Percentiles rank a stretch among this genome's conserved stretches.
Conservation (phyloP, 106 monocot species). For the Allium fistulosum region DNA sequence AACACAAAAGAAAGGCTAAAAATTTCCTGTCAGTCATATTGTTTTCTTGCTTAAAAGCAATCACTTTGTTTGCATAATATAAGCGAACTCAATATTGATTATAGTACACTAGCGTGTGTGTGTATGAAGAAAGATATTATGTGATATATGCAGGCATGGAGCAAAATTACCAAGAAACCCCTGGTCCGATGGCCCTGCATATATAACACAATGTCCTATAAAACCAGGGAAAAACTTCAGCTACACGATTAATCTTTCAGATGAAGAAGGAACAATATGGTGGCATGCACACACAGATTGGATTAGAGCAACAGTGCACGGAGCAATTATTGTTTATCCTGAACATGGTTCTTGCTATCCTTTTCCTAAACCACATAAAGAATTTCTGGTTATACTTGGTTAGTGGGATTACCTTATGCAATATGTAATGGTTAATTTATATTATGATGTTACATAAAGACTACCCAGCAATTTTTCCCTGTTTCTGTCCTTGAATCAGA, state of each 20-base stretch:
- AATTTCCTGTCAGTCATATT: neutral
- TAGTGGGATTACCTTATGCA: neutral
- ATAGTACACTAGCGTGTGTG: too few species aligned
- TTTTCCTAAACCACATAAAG: neutral
- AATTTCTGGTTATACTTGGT: neutral
- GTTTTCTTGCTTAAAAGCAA: neutral
- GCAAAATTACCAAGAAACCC: neutral
- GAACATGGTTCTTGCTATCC: neutral
- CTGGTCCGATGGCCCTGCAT: neutral
- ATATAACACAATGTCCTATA: neutral
- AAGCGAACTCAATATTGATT: neutral
- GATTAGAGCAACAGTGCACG: neutral
- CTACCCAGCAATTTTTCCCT: neutral
- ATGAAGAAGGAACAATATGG: conserved; percentile 2
- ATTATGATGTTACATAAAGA: neutral
- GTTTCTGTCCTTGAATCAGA: neutral
- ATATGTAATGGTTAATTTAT: neutral
- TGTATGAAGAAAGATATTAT: too few species aligned
- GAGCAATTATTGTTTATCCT: neutral
- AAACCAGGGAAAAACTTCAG: neutral
- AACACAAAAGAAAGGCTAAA: neutral
- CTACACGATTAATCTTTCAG: neutral
- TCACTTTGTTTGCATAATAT: neutral
- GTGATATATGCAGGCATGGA: neutral
- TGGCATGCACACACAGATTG: conserved; percentile 1